Base-by-base conservation (phyloP, 441 rosid genomes). In the Pelargonium exstipulatum region DNA sequence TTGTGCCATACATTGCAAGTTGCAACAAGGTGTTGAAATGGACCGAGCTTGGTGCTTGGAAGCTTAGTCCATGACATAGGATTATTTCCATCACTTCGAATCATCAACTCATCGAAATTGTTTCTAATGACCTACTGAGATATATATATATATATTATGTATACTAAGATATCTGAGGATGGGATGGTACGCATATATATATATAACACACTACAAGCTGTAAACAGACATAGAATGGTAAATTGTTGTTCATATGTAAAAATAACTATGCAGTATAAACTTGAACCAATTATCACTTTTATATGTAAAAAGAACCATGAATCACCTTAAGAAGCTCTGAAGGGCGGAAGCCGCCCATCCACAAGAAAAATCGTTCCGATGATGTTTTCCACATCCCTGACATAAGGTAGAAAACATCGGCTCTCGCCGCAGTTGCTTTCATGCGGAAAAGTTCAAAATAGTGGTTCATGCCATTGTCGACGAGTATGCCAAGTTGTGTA, bases 301-400 rank as follows among this genome's bases (percentile, higher is more conserved):
- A 43, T 16, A 29, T 13, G 5, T 20, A 9, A 58, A 67, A 16
- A 4, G 35, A 65, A 66, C 53, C 45, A 69, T 20, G 66, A 46
- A 58, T 79, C 73, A 92, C 93, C 90, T 85, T 85, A 57, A 88
- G 88, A 74, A 88, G 86, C 68, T 88, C 90, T 0, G 93, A 88
- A 69, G 93, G 89, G 64, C 84, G 81, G 68, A 86, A 88, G 29
- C 90, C 89, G 6, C 90, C 90, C 3, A 86, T 86, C 93, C 93
- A 88, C 48, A 82, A 75, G 83, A 88, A 86, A 74, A 86, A 82
- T 22, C 88, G 80, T 72, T 88, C 90, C 14, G 90, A 83, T 2
- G 87, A 64, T 29, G 89, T 82, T 76, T 75, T 86, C 93, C 93
- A 88, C 81, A 77, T 72, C 43, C 93, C 93, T 0, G 80, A 85